A percentile compares a stretch with the other conserved stretches of the same genome.
Evolutionary conservation across 106 monocot genomes (phyloP).

Genomic region (Triglochin maritima): DNA sequence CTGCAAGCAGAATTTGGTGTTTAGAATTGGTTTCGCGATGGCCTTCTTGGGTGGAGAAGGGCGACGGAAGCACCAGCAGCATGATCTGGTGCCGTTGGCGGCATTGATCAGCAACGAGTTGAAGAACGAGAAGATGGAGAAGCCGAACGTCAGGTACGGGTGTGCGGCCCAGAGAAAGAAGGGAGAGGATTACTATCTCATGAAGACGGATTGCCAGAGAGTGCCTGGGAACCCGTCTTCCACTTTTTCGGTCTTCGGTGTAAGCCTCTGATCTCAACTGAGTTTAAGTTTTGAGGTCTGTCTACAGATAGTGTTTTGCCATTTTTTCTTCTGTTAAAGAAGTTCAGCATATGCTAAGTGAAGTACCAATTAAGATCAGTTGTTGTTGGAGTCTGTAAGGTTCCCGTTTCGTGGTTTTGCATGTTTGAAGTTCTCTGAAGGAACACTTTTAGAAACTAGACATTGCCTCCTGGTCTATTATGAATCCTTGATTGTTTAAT

Average conservation of each 20-base stretch:
- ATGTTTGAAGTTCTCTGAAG: neutral
- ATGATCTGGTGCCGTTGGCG: conserved; percentile 21
- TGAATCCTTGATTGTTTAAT: no score
- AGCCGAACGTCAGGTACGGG: conserved; percentile 12
- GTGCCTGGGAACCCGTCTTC: conserved; percentile 17
- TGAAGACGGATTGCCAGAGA: conserved; percentile 23
- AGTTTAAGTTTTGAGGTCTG: neutral
- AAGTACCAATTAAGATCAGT: no score
- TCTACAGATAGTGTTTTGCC: neutral
- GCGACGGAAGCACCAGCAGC: conserved; percentile 4
- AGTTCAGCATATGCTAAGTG: no score
- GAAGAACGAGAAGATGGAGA: conserved; percentile 21
- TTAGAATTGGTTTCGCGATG: neutral
- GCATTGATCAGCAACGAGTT: conserved; percentile 20
- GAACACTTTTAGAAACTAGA: no score
- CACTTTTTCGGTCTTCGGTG: conserved; percentile 25
- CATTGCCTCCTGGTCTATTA: no score
- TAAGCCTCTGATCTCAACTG: neutral
- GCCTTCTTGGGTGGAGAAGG: conserved; percentile 1
- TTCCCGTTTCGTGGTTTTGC: neutral
- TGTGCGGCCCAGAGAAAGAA: conserved; percentile 17
- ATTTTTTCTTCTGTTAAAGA: no score
- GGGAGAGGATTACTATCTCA: conserved; percentile 19
- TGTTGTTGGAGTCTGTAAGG: no score
- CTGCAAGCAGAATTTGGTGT: no score